These are phyloP conservation scores for Lanzia echinophila DNA, from an alignment of 2,329 filamentous ascomycete genomes.

Conservation along the genomic window DNA sequence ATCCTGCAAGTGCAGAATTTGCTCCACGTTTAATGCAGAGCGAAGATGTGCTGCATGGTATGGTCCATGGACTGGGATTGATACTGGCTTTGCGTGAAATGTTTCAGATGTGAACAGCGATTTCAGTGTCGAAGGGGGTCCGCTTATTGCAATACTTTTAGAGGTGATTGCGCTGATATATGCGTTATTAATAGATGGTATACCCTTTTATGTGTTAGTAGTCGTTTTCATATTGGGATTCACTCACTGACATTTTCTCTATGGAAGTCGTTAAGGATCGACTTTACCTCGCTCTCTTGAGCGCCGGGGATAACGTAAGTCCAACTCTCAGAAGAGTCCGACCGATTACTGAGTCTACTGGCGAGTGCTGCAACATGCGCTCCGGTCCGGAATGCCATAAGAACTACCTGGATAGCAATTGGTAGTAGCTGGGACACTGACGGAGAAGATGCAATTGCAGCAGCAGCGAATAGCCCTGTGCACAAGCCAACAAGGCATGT, in stretches of 20 bases:
- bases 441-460: slow-evolving; percentile 7
- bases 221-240: not conserved
- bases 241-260: slow-evolving; percentile 39
- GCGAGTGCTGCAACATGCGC: slow-evolving; percentile 12
- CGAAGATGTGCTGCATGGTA: slow-evolving; percentile 30
- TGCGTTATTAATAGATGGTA: slow-evolving; percentile 40
- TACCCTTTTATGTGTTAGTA: not conserved
- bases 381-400: slow-evolving; percentile 7
- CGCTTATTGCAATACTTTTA: slow-evolving; percentile 10
- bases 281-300: slow-evolving; percentile 44
- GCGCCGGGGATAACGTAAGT: slow-evolving; percentile 57
- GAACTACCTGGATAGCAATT: slow-evolving; percentile 6
- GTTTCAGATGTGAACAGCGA: slow-evolving; percentile 5
- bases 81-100: slow-evolving; percentile 7
- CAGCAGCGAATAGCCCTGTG: slow-evolving; percentile 8
- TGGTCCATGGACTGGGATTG: slow-evolving; percentile 22
- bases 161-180: slow-evolving; percentile 7
- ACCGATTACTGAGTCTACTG: slow-evolving; percentile 22
- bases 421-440: slow-evolving; percentile 9
- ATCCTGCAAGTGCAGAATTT: slow-evolving; percentile 18
- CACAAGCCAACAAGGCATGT: slow-evolving; percentile 10
- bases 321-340: slow-evolving; percentile 52
- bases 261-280: slow-evolving; percentile 52
- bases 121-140: slow-evolving; percentile 5
- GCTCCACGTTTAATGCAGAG: slow-evolving; percentile 18